Conservation (phyloP, 116 monocot genomes). For the Trichopus zeylanicus region DNA sequence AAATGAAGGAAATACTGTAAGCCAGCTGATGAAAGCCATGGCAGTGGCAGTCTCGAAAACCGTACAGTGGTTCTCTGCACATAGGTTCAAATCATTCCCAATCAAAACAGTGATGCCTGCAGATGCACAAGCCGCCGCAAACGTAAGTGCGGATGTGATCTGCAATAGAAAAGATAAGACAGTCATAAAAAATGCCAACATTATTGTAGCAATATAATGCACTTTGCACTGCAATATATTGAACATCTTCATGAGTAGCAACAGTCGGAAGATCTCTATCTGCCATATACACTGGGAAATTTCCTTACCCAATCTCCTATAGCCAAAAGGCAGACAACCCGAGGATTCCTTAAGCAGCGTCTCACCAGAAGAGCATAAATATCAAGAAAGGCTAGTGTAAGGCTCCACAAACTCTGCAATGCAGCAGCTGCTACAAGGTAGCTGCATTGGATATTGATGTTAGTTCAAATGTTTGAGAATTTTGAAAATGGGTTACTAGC, state of each 20-base stretch:
- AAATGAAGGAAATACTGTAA: conserved; percentile 57
- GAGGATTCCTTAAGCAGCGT: conserved; percentile 53
- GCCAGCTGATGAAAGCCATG: conserved; percentile 79
- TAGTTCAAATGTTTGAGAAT: neutral
- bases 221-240: too few relatives aligned
- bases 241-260: too few relatives aligned
- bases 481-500: neutral
- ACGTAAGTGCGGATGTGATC: conserved; percentile 61
- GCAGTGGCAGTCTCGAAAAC: conserved; percentile 72
- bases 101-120: conserved; percentile 80
- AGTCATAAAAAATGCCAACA: neutral
- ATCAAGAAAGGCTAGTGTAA: conserved; percentile 51
- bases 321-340: conserved; percentile 38
- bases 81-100: conserved; percentile 55
- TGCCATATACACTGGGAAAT: neutral
- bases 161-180: conserved; percentile 15
- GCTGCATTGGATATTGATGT: conserved; percentile 12
- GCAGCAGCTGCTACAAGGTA: conserved; percentile 56
- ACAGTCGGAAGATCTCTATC: too few relatives aligned
- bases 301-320: conserved; percentile 73
- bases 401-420: conserved; percentile 61
- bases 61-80: conserved; percentile 51
- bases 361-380: conserved; percentile 61
- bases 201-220: neutral
- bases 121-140: conserved; percentile 72